phyloP scores from a whole-genome alignment of 2,329 filamentous ascomycete genomes.

The Teratosphaeria nubilosa region DNA sequence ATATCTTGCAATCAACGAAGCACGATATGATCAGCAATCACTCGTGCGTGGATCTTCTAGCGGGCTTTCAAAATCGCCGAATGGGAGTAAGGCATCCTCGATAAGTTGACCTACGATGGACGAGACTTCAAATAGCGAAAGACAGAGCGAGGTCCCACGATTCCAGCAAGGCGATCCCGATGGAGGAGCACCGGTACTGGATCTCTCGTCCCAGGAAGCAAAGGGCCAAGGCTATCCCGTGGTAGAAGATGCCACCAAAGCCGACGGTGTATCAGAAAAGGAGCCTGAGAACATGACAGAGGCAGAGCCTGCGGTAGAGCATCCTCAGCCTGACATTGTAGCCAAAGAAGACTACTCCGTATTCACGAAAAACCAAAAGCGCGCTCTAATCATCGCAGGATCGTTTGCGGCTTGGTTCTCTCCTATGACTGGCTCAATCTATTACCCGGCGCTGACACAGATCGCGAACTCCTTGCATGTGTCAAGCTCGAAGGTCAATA shows the following conservation, averaged over 20 bases:
- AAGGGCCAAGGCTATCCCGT: background rate
- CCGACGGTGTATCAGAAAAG: background rate
- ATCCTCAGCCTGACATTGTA: constrained; percentile 1
- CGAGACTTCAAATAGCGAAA: background rate
- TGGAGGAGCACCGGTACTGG: background rate
- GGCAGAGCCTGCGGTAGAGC: background rate
- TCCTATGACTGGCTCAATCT: constrained; percentile 29
- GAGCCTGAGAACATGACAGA: background rate
- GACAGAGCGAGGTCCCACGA: background rate
- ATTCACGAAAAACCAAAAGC: constrained; percentile 22
- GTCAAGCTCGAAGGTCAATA: constrained; percentile 3
- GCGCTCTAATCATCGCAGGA: constrained; percentile 19
- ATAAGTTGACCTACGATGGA: background rate
- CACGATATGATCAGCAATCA: background rate
- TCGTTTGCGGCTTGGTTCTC: constrained; percentile 21
- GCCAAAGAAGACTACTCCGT: constrained; percentile 20
- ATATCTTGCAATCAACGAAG: background rate
- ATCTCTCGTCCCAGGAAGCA: background rate
- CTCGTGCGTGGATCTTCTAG: background rate
- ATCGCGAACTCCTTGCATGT: constrained; percentile 21
- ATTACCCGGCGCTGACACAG: constrained; percentile 8
- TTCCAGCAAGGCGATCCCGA: background rate
- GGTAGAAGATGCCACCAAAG: background rate
- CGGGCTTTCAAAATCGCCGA: background rate
- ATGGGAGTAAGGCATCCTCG: background rate